Percentiles rank a stretch among this genome's conserved stretches.
Conservation (phyloP, 139 green algal genomes). For the Chlorella sp. region DNA sequence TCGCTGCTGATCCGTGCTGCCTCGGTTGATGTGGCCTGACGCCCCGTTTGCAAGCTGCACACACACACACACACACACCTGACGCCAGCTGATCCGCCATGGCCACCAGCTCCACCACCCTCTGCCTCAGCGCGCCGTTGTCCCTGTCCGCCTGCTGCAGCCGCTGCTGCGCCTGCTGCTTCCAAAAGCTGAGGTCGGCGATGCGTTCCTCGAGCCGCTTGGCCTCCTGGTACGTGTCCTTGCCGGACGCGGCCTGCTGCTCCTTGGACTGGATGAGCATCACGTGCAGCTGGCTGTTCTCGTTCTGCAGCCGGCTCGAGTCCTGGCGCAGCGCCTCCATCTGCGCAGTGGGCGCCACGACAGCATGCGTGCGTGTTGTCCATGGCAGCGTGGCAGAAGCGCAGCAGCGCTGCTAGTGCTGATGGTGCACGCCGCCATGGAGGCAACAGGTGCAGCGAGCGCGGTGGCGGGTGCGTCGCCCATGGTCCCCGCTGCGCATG, state of each 20-base stretch:
- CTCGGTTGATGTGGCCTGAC: background rate
- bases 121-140: conserved; percentile 38
- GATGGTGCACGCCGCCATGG: too few species aligned
- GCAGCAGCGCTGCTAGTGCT: too few species aligned
- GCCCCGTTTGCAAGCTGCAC: background rate
- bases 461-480: too few species aligned
- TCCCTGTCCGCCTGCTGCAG: conserved; percentile 45
- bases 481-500: too few species aligned
- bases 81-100: conserved; percentile 33
- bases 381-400: background rate
- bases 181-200: conserved; percentile 51
- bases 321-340: conserved; percentile 54
- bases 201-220: conserved; percentile 44
- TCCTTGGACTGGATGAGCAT: conserved; percentile 59
- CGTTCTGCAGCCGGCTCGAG: conserved; percentile 31
- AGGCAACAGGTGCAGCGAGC: too few species aligned
- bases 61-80: conserved; percentile 25
- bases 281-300: conserved; percentile 67
- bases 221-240: conserved; percentile 30
- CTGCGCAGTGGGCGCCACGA: conserved; percentile 24
- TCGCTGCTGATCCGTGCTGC: background rate
- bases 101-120: conserved; percentile 40
- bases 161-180: conserved; percentile 32
- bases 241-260: conserved; percentile 25
- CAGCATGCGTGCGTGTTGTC: background rate